These are phyloP conservation scores for Alliaria petiolata DNA, from an alignment of 345 rosid species.

Conservation along the genomic window DNA sequence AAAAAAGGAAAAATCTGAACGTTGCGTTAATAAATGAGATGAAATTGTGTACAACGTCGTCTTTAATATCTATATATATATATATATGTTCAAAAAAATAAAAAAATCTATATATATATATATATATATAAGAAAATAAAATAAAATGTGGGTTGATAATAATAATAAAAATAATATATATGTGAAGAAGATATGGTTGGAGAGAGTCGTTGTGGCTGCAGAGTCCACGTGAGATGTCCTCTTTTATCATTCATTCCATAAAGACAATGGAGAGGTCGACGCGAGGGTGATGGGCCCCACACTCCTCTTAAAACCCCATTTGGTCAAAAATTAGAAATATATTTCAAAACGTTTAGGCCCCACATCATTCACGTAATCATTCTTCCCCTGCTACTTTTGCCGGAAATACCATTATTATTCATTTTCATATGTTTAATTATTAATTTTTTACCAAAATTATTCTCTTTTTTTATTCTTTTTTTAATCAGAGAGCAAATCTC, in stretches of 20 bases:
- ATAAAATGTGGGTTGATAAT: neutral
- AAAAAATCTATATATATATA: too few relatives aligned
- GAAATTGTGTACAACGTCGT: constrained; percentile 11
- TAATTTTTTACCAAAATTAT: neutral
- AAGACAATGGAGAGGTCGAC: constrained; percentile 83
- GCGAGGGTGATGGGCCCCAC: constrained; percentile 46
- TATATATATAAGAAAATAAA: neutral
- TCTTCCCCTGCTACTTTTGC: constrained; percentile 38
- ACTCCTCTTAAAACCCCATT: constrained; percentile 30
- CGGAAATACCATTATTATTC: constrained; percentile 11
- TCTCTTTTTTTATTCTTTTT: neutral
- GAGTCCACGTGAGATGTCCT: constrained; percentile 99
- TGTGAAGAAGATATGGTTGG: constrained; percentile 66
- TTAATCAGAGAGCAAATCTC: neutral
- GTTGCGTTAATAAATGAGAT: constrained; percentile 11
- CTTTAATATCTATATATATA: too few relatives aligned
- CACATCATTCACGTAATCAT: constrained; percentile 78
- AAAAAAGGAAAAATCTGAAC: constrained; percentile 32
- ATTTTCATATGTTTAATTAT: neutral
- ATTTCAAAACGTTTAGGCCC: constrained; percentile 38
- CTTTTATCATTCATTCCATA: constrained; percentile 94
- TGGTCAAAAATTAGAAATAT: constrained; percentile 40
- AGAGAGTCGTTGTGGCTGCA: constrained; percentile 75
- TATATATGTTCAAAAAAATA: too few relatives aligned
- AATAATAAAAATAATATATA: neutral